Evolutionary conservation across 805 yeast genomes (phyloP).

Genomic region (Starmerella davenportii): DNA sequence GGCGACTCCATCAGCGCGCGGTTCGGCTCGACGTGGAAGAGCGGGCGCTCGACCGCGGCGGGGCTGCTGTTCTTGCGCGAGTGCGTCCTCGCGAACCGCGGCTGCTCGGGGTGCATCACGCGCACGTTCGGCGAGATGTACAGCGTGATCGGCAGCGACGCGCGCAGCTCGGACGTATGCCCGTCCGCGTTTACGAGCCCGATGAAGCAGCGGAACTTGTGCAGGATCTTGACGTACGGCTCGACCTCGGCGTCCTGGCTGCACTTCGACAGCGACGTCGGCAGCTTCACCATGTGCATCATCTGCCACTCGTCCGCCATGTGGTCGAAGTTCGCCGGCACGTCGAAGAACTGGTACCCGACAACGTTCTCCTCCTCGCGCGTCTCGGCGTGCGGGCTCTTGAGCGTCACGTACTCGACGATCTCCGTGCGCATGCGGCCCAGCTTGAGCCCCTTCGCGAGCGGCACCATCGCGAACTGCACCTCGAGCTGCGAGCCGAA

Average conservation of each 20-base stretch:
- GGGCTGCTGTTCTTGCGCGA: conserved; percentile 18
- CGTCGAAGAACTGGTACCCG: conserved; percentile 29
- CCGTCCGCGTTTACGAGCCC: conserved; percentile 77
- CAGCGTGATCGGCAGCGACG: conserved; percentile 64
- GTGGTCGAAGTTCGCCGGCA: conserved; percentile 24
- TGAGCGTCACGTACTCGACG: conserved; percentile 43
- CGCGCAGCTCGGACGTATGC: conserved; percentile 78
- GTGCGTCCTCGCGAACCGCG: conserved; percentile 1
- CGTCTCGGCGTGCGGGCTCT: conserved; percentile 39
- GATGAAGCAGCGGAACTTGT: conserved; percentile 66
- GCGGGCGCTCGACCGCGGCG: conserved; percentile 14
- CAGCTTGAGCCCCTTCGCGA: conserved; percentile 58
- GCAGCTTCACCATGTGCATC: conserved; percentile 40
- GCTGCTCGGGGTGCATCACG: conserved; percentile 30
- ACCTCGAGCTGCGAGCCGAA: conserved; percentile 67
- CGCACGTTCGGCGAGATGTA: conserved; percentile 74
- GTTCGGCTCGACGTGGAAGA: conserved; percentile 9
- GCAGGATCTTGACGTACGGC: conserved; percentile 61
- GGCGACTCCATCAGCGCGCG: conserved; percentile 1
- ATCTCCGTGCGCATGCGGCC: conserved; percentile 57
- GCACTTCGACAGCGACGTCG: conserved; percentile 52
- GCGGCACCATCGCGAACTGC: conserved; percentile 54
- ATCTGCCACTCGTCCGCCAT: conserved; percentile 55
- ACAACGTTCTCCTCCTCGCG: conserved; percentile 48
- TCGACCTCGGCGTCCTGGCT: conserved; percentile 75